A percentile compares a stretch with the other conserved stretches of the same genome.
These are phyloP conservation scores for Talaromyces sp. DNA, from an alignment of 2,329 filamentous ascomycete genomes.

Conservation along the genomic window DNA sequence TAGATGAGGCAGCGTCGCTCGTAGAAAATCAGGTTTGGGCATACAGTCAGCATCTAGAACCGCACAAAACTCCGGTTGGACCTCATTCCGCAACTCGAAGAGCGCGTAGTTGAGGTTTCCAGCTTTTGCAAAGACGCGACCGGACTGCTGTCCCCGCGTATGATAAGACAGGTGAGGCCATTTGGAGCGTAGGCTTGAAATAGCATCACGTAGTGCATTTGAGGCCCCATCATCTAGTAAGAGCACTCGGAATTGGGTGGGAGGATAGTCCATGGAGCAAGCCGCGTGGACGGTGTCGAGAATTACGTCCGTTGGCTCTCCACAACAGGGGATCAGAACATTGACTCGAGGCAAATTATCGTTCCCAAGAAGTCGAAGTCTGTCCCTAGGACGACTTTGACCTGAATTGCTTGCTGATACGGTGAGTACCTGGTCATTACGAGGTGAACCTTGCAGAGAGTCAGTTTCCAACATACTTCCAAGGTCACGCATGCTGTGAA, in stretches of 20 bases:
- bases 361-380: slow-evolving; percentile 28
- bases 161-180: slow-evolving; percentile 55
- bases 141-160: slow-evolving; percentile 45
- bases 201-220: slow-evolving; percentile 37
- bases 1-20: slow-evolving; percentile 36
- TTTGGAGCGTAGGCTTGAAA: slow-evolving; percentile 38
- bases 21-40: slow-evolving; percentile 34
- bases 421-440: slow-evolving; percentile 27
- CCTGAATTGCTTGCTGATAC: slow-evolving; percentile 20
- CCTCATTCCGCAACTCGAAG: slow-evolving; percentile 23
- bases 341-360: slow-evolving; percentile 53
- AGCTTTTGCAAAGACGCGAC: slow-evolving; percentile 34
- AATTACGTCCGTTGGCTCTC: slow-evolving; percentile 55
- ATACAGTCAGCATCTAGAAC: slow-evolving; percentile 39
- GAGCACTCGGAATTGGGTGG: slow-evolving; percentile 52
- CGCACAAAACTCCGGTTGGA: slow-evolving; percentile 30
- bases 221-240: slow-evolving; percentile 56
- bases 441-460: slow-evolving; percentile 20
- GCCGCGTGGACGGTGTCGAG: slow-evolving; percentile 57
- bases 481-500: neutral
- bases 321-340: slow-evolving; percentile 57
- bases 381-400: slow-evolving; percentile 19
- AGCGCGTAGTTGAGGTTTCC: slow-evolving; percentile 38
- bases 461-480: neutral
- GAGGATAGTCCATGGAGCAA: slow-evolving; percentile 55